Conservation (phyloP, 2,329 filamentous ascomycete species). For the Fulvia fulva region DNA sequence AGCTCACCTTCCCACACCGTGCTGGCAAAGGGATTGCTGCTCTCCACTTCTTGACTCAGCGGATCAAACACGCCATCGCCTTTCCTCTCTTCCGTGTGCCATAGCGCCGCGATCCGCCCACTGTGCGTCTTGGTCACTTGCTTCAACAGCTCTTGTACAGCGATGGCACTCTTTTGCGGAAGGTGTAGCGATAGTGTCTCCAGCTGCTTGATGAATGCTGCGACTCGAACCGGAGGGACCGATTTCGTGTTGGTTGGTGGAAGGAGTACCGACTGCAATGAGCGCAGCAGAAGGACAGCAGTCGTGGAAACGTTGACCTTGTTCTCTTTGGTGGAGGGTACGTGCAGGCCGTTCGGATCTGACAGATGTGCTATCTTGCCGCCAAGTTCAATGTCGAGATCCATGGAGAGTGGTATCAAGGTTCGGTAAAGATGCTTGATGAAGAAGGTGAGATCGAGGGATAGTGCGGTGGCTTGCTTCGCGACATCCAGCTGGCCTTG, state of each 20-base stretch:
- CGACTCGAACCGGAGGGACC: slow-evolving; percentile 78
- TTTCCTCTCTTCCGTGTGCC: slow-evolving; percentile 90
- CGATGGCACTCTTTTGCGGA: slow-evolving; percentile 83
- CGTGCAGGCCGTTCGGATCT: slow-evolving; percentile 53
- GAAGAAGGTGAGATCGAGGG: slow-evolving; percentile 93
- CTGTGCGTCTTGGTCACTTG: slow-evolving; percentile 78
- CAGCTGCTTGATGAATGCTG: slow-evolving; percentile 88
- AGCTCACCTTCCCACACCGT: slow-evolving; percentile 95
- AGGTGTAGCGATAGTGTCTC: slow-evolving; percentile 77
- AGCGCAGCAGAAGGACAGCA: slow-evolving; percentile 84
- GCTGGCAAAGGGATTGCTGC: slow-evolving; percentile 82
- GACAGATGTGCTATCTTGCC: slow-evolving; percentile 67
- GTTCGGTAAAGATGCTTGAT: slow-evolving; percentile 88
- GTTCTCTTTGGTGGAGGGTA: slow-evolving; percentile 39
- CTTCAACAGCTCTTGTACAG: slow-evolving; percentile 70
- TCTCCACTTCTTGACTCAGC: slow-evolving; percentile 68
- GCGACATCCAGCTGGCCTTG: slow-evolving; percentile 81
- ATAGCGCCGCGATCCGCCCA: slow-evolving; percentile 77
- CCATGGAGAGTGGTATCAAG: slow-evolving; percentile 71
- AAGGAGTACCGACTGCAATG: slow-evolving; percentile 74
- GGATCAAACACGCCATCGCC: slow-evolving; percentile 85
- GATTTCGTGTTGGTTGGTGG: slow-evolving; percentile 69
- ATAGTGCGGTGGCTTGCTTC: slow-evolving; percentile 74
- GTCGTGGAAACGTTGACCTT: slow-evolving; percentile 95
- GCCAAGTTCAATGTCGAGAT: slow-evolving; percentile 79